phyloP scores from a whole-genome alignment of 1,139 yeast genomes.

The Hyphopichia wangnamkhiaoensis region DNA sequence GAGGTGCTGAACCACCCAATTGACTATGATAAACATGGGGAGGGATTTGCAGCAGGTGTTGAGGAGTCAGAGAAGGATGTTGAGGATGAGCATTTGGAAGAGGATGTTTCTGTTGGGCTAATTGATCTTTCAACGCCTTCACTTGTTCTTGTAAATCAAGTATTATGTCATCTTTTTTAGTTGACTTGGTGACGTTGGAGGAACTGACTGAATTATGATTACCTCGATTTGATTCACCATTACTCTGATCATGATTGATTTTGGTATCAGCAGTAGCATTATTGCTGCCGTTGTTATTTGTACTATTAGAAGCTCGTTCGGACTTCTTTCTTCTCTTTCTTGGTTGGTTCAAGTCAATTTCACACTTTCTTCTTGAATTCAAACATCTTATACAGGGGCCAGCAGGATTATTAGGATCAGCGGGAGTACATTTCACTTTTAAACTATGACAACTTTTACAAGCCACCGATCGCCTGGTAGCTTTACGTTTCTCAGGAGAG shows the following conservation, averaged over 20 bases:
- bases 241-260: background rate
- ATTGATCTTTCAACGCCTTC: constrained; percentile 20
- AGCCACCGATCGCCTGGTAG: constrained; percentile 48
- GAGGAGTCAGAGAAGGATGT: background rate
- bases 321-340: constrained; percentile 52
- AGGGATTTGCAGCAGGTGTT: no score
- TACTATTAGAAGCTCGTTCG: constrained; percentile 14
- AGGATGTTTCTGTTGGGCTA: constrained; percentile 10
- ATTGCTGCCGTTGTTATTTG: background rate
- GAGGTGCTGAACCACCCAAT: background rate
- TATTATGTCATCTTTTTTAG: constrained; percentile 13
- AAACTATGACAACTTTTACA: constrained; percentile 80
- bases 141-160: constrained; percentile 21
- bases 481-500: constrained; percentile 9
- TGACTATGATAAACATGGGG: no score
- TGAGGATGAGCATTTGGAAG: constrained; percentile 9
- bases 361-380: constrained; percentile 64
- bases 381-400: constrained; percentile 77
- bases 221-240: no score
- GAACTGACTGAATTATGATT: background rate
- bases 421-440: constrained; percentile 81
- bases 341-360: constrained; percentile 63
- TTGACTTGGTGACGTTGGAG: background rate
- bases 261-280: background rate
- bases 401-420: constrained; percentile 55